Percentiles rank a stretch among this genome's conserved stretches.
Conservation (phyloP, 805 yeast genomes). For the Scheffersomyces lignosus region DNA sequence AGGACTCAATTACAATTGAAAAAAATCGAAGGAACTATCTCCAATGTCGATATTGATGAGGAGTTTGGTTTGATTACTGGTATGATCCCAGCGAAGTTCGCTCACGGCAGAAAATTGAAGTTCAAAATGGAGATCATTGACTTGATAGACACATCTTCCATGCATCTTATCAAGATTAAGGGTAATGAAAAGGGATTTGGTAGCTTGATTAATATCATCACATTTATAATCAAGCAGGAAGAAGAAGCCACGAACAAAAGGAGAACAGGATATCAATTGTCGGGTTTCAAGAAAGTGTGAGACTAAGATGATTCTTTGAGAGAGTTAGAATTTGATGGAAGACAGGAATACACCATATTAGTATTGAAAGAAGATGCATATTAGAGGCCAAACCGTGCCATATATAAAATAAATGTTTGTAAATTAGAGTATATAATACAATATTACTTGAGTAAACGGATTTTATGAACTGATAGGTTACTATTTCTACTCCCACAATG, state of each 20-base stretch:
- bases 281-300: conserved; percentile 6
- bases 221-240: conserved; percentile 46
- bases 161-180: conserved; percentile 42
- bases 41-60: conserved; percentile 42
- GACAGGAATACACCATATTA: background rate
- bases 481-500: too few species aligned
- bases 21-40: conserved; percentile 50
- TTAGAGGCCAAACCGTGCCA: too few species aligned
- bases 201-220: conserved; percentile 43
- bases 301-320: too few species aligned
- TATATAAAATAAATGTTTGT: too few species aligned
- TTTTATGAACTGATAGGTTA: too few species aligned
- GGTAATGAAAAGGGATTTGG: conserved; percentile 49
- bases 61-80: conserved; percentile 47
- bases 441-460: too few species aligned
- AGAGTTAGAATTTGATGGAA: conserved; percentile 1
- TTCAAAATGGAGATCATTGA: conserved; percentile 46
- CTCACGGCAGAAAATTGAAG: conserved; percentile 46
- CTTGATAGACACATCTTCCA: conserved; percentile 36
- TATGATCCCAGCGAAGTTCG: conserved; percentile 46
- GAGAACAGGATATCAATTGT: conserved; percentile 11
- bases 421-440: too few species aligned
- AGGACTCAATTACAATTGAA: conserved; percentile 46
- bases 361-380: background rate
- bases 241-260: conserved; percentile 23